Evolutionary conservation across 1,139 yeast species (phyloP).

Genomic region (Eremothecium gossypii): DNA sequence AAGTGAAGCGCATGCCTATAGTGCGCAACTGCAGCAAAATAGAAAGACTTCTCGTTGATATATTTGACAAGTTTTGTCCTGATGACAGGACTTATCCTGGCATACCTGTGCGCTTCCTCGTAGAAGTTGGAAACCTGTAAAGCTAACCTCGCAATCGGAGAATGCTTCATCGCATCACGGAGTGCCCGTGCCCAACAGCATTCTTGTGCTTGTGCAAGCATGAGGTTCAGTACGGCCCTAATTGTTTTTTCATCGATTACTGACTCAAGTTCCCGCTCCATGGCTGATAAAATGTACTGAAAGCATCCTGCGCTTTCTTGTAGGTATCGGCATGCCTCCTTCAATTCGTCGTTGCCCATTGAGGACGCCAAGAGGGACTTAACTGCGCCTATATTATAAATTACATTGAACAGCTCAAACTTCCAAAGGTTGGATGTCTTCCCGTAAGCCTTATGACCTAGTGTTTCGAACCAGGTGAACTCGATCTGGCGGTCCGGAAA

Average conservation of each 20-base stretch:
- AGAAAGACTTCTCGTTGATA: slow-evolving; percentile 41
- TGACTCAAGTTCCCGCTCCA: slow-evolving; percentile 19
- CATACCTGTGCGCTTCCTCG: slow-evolving; percentile 36
- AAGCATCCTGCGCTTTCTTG: slow-evolving; percentile 70
- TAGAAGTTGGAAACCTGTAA: slow-evolving; percentile 55
- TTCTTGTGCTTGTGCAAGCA: slow-evolving; percentile 85
- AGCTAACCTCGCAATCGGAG: slow-evolving; percentile 56
- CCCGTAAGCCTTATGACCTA: slow-evolving; percentile 46
- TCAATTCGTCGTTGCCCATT: slow-evolving; percentile 44
- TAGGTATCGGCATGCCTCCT: slow-evolving; percentile 52
- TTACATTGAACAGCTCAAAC: slow-evolving; percentile 53
- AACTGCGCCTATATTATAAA: slow-evolving; percentile 61
- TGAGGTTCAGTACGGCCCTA: slow-evolving; percentile 37
- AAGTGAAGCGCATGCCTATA: slow-evolving; percentile 49
- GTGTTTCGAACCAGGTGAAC: slow-evolving; percentile 65
- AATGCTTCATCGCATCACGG: slow-evolving; percentile 46
- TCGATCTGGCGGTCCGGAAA: slow-evolving; percentile 41
- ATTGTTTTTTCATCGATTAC: slow-evolving; percentile 36
- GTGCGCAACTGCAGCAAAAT: slow-evolving; percentile 63
- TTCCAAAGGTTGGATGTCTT: slow-evolving; percentile 40
- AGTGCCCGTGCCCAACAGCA: slow-evolving; percentile 72
- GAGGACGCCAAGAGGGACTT: slow-evolving; percentile 52
- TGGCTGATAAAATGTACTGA: slow-evolving; percentile 30
- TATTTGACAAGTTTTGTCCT: slow-evolving; percentile 59
- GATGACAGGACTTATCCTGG: slow-evolving; percentile 43